Evolutionary conservation across 2,329 filamentous ascomycete species (phyloP).

Genomic region (Ophiostoma sp.): DNA sequence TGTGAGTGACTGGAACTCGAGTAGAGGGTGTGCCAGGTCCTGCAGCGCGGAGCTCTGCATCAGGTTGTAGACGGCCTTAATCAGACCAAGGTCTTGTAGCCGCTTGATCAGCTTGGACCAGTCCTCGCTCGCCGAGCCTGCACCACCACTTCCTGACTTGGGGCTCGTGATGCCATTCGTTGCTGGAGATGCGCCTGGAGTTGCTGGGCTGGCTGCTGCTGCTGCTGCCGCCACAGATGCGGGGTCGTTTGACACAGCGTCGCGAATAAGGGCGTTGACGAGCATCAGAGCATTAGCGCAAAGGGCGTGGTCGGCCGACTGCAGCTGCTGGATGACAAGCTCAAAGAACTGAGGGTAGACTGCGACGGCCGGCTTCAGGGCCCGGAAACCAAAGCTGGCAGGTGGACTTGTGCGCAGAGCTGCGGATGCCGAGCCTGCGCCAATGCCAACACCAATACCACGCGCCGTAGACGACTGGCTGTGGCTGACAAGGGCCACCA

Average conservation of each 20-base stretch:
- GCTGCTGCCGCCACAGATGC: not conserved
- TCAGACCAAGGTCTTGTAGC: slow-evolving; percentile 88
- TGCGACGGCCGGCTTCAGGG: slow-evolving; percentile 86
- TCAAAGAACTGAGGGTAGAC: slow-evolving; percentile 93
- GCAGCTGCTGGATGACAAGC: slow-evolving; percentile 86
- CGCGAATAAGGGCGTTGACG: slow-evolving; percentile 91
- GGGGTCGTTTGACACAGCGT: slow-evolving; percentile 76
- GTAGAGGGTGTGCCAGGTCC: slow-evolving; percentile 81
- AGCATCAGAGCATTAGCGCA: slow-evolving; percentile 95
- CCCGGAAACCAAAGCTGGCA: slow-evolving; percentile 80
- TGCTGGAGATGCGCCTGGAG: slow-evolving; percentile 33
- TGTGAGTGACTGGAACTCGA: slow-evolving; percentile 91
- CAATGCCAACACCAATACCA: slow-evolving; percentile 26
- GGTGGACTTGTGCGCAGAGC: slow-evolving; percentile 42
- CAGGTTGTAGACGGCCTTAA: slow-evolving; percentile 84
- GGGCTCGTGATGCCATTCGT: slow-evolving; percentile 29
- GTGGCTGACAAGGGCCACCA: slow-evolving; percentile 89
- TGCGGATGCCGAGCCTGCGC: slow-evolving; percentile 21
- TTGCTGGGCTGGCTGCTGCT: not conserved
- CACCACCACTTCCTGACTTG: slow-evolving; percentile 4
- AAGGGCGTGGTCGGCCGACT: slow-evolving; percentile 90
- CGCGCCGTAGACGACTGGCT: slow-evolving; percentile 62
- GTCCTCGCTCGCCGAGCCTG: slow-evolving; percentile 56
- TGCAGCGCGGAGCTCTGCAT: slow-evolving; percentile 94
- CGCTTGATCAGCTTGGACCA: slow-evolving; percentile 96